Percentiles rank a stretch among this genome's conserved stretches.
phyloP scores from a whole-genome alignment of 352 stramenopile genomes.

The Globisporangium viniferum region DNA sequence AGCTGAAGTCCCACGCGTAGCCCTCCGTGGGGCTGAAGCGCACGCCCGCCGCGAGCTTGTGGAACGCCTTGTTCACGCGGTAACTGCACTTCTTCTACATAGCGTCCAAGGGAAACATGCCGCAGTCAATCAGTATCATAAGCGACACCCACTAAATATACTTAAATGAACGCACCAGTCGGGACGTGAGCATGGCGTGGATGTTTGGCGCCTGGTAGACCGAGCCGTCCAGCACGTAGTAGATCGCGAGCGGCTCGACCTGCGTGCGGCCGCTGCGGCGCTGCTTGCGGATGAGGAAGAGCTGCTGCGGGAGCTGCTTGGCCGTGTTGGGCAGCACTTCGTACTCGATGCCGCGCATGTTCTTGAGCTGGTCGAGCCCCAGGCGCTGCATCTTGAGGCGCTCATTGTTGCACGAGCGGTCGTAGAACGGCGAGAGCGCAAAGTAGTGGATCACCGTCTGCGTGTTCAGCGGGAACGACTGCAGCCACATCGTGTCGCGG shows the following conservation, averaged over 20 bases:
- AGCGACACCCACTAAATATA: neutral
- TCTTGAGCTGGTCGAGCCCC: conserved; percentile 83
- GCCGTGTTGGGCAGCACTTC: conserved; percentile 77
- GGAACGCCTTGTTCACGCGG: conserved; percentile 81
- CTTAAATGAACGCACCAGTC: conserved; percentile 47
- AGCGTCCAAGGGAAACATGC: neutral
- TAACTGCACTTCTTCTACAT: conserved; percentile 85
- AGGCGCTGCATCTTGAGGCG: conserved; percentile 89
- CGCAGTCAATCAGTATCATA: neutral
- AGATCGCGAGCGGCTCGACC: conserved; percentile 79
- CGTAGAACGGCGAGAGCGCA: conserved; percentile 85
- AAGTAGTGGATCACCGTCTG: conserved; percentile 90
- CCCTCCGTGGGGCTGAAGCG: conserved; percentile 84
- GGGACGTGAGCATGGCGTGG: conserved; percentile 84
- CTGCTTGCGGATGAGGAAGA: conserved; percentile 88
- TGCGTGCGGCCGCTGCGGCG: conserved; percentile 69
- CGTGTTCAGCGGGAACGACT: conserved; percentile 76
- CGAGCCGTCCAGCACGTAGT: conserved; percentile 86
- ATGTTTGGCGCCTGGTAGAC: conserved; percentile 88
- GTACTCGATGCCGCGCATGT: conserved; percentile 88
- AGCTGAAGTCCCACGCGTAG: conserved; percentile 88
- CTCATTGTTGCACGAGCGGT: conserved; percentile 89
- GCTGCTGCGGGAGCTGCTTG: conserved; percentile 84
- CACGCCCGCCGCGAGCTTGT: conserved; percentile 65
- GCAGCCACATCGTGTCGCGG: conserved; percentile 85